Base-by-base conservation (phyloP, 2,329 filamentous ascomycete genomes). In the Paramyrothecium sp. region DNA sequence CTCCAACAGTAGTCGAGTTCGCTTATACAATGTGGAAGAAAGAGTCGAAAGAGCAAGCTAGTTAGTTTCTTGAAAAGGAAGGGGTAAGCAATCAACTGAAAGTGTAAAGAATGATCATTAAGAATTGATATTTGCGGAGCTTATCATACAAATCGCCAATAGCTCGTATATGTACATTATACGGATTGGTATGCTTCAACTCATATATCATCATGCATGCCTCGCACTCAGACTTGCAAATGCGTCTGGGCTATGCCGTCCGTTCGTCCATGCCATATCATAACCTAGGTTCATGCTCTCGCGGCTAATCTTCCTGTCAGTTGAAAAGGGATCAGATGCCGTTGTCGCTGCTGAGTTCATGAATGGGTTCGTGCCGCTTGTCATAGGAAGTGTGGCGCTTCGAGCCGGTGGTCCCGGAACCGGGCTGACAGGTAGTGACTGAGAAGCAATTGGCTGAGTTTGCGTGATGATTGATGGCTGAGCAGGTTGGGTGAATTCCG, bases 191-290 rank as follows among this genome's bases (percentile, higher is more conserved):
- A 52, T 47, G 23, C 51, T 56, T 21, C 53, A 7, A 17, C 38
- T 58, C 44, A 63, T 58, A 59, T 73, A 61, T 70, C 56, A 67
- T 74, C 64, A 80, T 67, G 70, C 74, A 66, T 83, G 81, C 62
- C 82, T 77, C 54, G 89, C 85, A 66, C 89, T 91, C 61, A 93
- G 76, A 53, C 88, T 90, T 2, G 89, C 86, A 79, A 92, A 93
- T 16, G 90, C 90, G 72, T 93, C 90, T 3, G 90, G 90, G 65
- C 89, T 92, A 67, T 92, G 89, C 47, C 90, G 78, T 11, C 90
- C 90, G 64, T 87, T 88, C 65, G 79, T 80, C 84, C 84, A 87
- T 50, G 83, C 81, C 78, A 87, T 82, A 56, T 85, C 84, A 71
- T 85, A 79, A 46, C 89, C 83, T 62, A 86, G 80, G 56, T 79